A percentile compares a stretch with the other conserved stretches of the same genome.
Conservation (phyloP, 805 yeast species). For the Yamadazyma sp. region DNA sequence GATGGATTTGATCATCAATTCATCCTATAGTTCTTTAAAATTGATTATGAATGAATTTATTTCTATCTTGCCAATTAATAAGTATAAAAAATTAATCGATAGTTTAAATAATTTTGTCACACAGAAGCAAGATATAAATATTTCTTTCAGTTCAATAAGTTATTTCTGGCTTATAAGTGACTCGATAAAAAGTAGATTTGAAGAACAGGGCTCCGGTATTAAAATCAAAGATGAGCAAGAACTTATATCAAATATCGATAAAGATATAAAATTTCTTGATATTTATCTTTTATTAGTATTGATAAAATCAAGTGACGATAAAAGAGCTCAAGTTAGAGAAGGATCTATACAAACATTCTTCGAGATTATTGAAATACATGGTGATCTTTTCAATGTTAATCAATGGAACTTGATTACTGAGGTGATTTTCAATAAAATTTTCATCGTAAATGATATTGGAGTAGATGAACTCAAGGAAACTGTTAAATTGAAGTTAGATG, state of each 20-base stretch:
- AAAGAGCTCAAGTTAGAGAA: slow-evolving; percentile 77
- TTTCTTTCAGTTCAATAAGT: slow-evolving; percentile 87
- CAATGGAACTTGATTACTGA: slow-evolving; percentile 69
- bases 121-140: slow-evolving; percentile 74
- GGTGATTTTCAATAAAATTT: slow-evolving; percentile 50
- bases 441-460: slow-evolving; percentile 3
- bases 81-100: slow-evolving; percentile 63
- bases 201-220: slow-evolving; percentile 1
- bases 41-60: slow-evolving; percentile 84
- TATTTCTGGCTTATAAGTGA: slow-evolving; percentile 93
- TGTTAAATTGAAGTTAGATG: slow-evolving; percentile 56
- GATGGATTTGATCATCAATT: slow-evolving; percentile 50
- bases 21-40: slow-evolving; percentile 80
- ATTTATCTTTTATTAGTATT: slow-evolving; percentile 56
- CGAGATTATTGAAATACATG: slow-evolving; percentile 74
- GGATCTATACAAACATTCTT: slow-evolving; percentile 89
- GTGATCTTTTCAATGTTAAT: slow-evolving; percentile 46
- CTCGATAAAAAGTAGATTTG: slow-evolving; percentile 35
- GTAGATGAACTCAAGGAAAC: slow-evolving; percentile 57
- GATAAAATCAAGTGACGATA: slow-evolving; percentile 60
- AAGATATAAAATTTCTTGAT: slow-evolving; percentile 15
- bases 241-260: slow-evolving; percentile 5
- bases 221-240: slow-evolving; percentile 6
- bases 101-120: slow-evolving; percentile 67
- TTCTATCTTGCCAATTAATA: slow-evolving; percentile 63